Base-by-base conservation (phyloP, 805 yeast species). In the Zygosaccharomyces pseudorouxii region DNA sequence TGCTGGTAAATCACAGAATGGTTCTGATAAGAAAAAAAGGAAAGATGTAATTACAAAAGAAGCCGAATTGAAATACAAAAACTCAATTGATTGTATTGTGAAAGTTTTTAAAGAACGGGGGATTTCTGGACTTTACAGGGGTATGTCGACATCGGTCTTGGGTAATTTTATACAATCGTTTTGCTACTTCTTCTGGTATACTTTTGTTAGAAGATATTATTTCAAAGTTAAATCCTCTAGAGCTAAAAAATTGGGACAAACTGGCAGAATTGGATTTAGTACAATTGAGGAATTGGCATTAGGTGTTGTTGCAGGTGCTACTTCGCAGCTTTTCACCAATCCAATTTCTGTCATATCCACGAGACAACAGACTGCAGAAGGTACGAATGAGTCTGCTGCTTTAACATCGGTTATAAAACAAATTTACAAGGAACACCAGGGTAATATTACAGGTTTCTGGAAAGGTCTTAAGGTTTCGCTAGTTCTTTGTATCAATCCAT, bases 121-220 rank as follows among this genome's bases (percentile, higher is more conserved):
- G 1, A 42, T 84, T 9, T 53, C 69, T 14, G 93, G 92, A 5
- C 75, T 86, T 66, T 88, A 87, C 68, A 79, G 77, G 54, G 96
- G 96, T 1, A 66, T 87, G 41, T 68, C 78, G 2, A 81, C 89
- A 1, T 78, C 86, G 1, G 68, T 86, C 37, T 58, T 82, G 16
- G 89, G 89, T 2, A 79, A 82, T 9, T 89, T 90, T 2, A 79
- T 85, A 7, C 87, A 86, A 61, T 84, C 83, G 57, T 88, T 88
- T 62, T 82, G 88, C 27, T 88, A 88, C 66, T 88, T 88, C 65
- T 88, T 86, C 67, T 88, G 95, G 93, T 88, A 88, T 67, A 82
- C 89, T 4, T 69, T 85, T 36, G 80, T 86, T 14, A 78, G 87
- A 53, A 74, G 76, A 46, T 67, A 75, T 14, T 82, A 80, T 66